Evolutionary conservation across 2,329 filamentous ascomycete species (phyloP), one percentile per base, ranked within the genome.

Genomic region (Aotearoamyces nothofagi): DNA sequence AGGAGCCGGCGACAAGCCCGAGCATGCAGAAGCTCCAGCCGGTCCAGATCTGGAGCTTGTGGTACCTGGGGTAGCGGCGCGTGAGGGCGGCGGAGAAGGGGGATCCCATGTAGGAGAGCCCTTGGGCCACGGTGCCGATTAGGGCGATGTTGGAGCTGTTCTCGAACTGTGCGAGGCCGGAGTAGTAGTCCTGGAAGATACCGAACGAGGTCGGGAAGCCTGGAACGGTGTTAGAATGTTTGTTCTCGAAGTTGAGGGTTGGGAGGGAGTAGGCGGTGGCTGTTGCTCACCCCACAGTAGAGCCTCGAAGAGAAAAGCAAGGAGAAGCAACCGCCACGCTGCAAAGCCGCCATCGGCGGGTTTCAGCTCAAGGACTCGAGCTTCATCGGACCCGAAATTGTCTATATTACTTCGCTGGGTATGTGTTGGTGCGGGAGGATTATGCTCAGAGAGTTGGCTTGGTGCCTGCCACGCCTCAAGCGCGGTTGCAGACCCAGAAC

Each of bases 101-200:
- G 9, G 50, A 47, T 1, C 50, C 51, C 2, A 55, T 40, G 30
- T 50, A 55, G 3, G 34, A 40, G 3, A 52, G 24, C 8, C 51
- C 49, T n/a, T 45, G 41, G 2, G 41, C 37, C 10, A 38, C 30
- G 2, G 73, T 79, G 1, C 76, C 76, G 30, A 81, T 69, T 9
- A 70, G 56, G 16, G 73, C 61, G 27, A 78, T 69, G 24, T 60
- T 55, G 15, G 58, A 20, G 19, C 31, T 34, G 9, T 24, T 60
- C 3, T 53, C 51, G 31, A 80, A 80, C 2, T 68, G 64, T 4
- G 59, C 58, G 33, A 73, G 60, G 2, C 56, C 63, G 19, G 58
- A 63, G 46, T 81, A 81, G 48, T 78, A 76, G 29, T 74, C 62
- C 39, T 80, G 73, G 42, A 82, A 80, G 14, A 82, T 61, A 24